These are phyloP conservation scores for Gastrolobium villosum DNA, from an alignment of 306 rosid genomes.

Conservation along the genomic window DNA sequence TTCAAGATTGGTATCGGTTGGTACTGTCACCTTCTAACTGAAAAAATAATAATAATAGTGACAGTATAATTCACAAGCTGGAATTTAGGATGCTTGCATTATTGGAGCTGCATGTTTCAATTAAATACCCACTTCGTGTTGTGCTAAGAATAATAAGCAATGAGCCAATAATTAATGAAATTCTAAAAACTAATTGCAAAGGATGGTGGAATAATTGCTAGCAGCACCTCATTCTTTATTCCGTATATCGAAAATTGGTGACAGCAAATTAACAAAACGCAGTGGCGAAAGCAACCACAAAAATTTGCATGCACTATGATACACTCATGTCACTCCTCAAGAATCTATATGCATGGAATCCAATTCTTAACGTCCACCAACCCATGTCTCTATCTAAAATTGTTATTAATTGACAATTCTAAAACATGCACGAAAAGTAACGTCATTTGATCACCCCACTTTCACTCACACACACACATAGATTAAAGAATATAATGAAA, in stretches of 20 bases:
- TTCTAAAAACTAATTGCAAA: constrained; percentile 36
- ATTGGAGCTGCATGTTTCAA: constrained; percentile 33
- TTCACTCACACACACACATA: neutral
- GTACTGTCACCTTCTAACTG: constrained; percentile 41
- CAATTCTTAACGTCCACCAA: constrained; percentile 51
- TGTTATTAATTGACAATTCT: neutral
- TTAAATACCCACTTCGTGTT: constrained; percentile 27
- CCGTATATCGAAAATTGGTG: constrained; percentile 47
- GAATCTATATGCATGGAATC: constrained; percentile 59
- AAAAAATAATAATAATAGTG: constrained; percentile 23
- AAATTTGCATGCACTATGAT: constrained; percentile 58
- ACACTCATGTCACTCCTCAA: constrained; percentile 46
- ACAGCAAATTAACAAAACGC: constrained; percentile 38
- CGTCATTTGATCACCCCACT: neutral
- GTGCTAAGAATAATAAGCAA: constrained; percentile 33
- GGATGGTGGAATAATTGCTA: constrained; percentile 57
- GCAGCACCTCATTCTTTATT: constrained; percentile 70
- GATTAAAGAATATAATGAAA: neutral
- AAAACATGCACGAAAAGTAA: neutral
- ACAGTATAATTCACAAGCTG: constrained; percentile 28
- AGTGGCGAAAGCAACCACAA: constrained; percentile 58
- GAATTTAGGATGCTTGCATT: constrained; percentile 56
- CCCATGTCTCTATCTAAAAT: constrained; percentile 23
- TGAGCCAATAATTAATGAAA: constrained; percentile 18
- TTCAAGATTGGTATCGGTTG: constrained; percentile 28